Conservation (phyloP, 2,329 filamentous ascomycete species). For the Acephala macrosclerotiorum region DNA sequence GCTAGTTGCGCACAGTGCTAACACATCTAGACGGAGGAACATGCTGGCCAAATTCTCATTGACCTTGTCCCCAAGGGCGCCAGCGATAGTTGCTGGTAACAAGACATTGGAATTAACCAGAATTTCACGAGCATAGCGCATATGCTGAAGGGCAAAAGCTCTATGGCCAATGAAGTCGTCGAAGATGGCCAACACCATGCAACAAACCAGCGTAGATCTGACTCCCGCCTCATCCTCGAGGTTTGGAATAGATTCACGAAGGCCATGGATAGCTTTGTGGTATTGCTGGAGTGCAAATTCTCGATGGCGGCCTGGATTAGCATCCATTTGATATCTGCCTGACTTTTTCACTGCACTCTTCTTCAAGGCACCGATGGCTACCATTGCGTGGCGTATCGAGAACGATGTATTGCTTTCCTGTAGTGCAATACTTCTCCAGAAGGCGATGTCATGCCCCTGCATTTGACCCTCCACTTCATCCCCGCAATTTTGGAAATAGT, state of each 20-base stretch:
- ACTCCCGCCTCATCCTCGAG: constrained; percentile 13
- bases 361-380: constrained; percentile 37
- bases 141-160: constrained; percentile 65
- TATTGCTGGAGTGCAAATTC: constrained; percentile 40
- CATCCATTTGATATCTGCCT: constrained; percentile 29
- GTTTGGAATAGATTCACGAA: constrained; percentile 32
- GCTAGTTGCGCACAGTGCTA: constrained; percentile 31
- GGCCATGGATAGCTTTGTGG: constrained; percentile 35
- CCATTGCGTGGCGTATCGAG: constrained; percentile 39
- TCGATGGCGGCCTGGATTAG: constrained; percentile 31
- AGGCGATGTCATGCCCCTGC: constrained; percentile 55
- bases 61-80: constrained; percentile 40
- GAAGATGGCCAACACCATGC: constrained; percentile 36
- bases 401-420: constrained; percentile 29
- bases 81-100: constrained; percentile 42
- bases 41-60: constrained; percentile 66
- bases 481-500: constrained; percentile 38
- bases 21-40: constrained; percentile 66
- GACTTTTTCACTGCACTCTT: constrained; percentile 27
- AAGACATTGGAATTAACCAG: constrained; percentile 17
- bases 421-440: constrained; percentile 45
- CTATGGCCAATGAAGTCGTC: constrained; percentile 48
- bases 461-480: constrained; percentile 30
- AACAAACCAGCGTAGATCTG: constrained; percentile 33
- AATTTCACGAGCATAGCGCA: constrained; percentile 46